Percentiles rank a stretch among this genome's conserved stretches.
Conservation (phyloP, 2,329 filamentous ascomycete species). For the Mollisiaceae sp. region DNA sequence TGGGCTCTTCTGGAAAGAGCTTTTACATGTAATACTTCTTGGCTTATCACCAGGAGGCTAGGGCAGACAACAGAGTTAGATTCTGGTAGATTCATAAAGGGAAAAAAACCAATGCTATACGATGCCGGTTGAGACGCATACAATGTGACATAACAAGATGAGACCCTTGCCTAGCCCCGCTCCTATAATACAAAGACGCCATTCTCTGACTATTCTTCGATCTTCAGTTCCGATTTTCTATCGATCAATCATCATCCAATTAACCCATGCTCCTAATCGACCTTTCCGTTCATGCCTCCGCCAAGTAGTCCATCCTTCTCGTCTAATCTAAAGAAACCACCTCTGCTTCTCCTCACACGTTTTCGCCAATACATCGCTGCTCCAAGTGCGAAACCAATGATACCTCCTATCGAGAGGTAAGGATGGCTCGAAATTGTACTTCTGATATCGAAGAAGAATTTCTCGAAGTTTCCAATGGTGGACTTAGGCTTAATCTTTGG, state of each 20-base stretch:
- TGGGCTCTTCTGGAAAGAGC: not conserved
- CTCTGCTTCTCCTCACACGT: conserved; percentile 57
- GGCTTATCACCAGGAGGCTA: not conserved
- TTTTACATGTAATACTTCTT: not conserved
- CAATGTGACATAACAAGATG: conserved; percentile 4
- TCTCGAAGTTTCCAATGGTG: conserved; percentile 74
- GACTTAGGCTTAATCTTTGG: conserved; percentile 76
- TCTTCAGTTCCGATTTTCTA: not conserved
- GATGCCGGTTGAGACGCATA: not conserved
- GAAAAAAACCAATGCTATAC: conserved; percentile 10
- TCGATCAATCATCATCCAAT: not conserved
- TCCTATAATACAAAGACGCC: conserved; percentile 11
- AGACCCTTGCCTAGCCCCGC: conserved; percentile 6
- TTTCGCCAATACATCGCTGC: conserved; percentile 59
- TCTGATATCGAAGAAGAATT: conserved; percentile 71
- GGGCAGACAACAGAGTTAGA: not conserved
- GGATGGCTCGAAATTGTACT: conserved; percentile 64
- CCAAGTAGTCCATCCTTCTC: conserved; percentile 70
- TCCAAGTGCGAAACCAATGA: conserved; percentile 61
- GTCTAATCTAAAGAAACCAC: conserved; percentile 67
- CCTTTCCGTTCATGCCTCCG: conserved; percentile 57
- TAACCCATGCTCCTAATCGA: conserved; percentile 46
- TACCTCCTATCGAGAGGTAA: conserved; percentile 60
- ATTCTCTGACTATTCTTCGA: not conserved
- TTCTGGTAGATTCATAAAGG: not conserved